Conservation (phyloP, 2,329 filamentous ascomycete genomes). For the Leptographium lundbergii region DNA sequence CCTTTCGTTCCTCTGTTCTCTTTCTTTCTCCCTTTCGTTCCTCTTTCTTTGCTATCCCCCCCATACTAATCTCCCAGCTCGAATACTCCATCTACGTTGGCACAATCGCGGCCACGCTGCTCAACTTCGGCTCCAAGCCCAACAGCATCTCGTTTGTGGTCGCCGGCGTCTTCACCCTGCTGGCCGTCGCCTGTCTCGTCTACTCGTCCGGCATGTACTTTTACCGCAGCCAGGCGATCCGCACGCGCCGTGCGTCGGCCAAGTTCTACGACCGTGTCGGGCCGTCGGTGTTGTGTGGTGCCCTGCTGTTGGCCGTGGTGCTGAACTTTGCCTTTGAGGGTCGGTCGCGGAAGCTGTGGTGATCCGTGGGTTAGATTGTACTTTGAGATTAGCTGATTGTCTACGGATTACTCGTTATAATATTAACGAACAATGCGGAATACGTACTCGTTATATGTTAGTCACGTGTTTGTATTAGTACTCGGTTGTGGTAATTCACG, state of each 20-base stretch:
- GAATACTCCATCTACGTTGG: slow-evolving; percentile 94
- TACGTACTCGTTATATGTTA: too few relatives aligned
- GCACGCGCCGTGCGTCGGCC: slow-evolving; percentile 61
- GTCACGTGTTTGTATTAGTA: too few relatives aligned
- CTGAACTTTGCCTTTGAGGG: slow-evolving; percentile 73
- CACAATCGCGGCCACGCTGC: slow-evolving; percentile 68
- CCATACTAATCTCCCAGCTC: slow-evolving; percentile 39
- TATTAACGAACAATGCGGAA: too few relatives aligned
- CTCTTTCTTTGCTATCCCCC: too few relatives aligned
- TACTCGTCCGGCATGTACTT: slow-evolving; percentile 80
- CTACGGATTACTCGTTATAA: too few relatives aligned
- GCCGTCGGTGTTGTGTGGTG: slow-evolving; percentile 61
- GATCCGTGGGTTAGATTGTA: slow-evolving; percentile 5
- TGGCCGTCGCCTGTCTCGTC: slow-evolving; percentile 64
- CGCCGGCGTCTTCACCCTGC: slow-evolving; percentile 66
- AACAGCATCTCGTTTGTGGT: slow-evolving; percentile 50
- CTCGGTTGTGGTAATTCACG: too few relatives aligned
- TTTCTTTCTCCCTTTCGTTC: not conserved
- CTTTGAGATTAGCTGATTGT: not conserved
- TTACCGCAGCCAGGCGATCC: slow-evolving; percentile 77
- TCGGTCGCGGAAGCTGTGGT: slow-evolving; percentile 46
- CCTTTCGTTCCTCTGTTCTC: not conserved
- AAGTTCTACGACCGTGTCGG: slow-evolving; percentile 87
- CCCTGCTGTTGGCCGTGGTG: slow-evolving; percentile 60
- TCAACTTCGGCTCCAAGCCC: slow-evolving; percentile 62